Evolutionary conservation across 768 basidiomycete species (phyloP).

Genomic region (Agaricus blazei): DNA sequence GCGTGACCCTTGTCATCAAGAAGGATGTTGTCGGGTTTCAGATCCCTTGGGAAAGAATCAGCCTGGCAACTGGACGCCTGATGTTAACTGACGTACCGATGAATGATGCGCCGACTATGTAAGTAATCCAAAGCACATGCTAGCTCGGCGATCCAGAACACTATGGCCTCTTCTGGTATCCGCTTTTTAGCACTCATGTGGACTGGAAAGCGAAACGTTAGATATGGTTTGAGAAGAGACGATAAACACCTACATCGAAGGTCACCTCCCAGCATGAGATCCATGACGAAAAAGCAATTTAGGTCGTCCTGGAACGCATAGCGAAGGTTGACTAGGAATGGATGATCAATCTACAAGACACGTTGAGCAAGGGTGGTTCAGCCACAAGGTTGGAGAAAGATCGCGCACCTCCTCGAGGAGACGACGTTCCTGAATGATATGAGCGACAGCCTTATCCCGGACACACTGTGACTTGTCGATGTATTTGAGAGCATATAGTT

Average conservation of each 20-base stretch:
- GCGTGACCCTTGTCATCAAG: slow-evolving; percentile 93
- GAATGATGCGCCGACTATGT: slow-evolving; percentile 88
- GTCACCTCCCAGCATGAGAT: slow-evolving; percentile 95
- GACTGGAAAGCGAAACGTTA: slow-evolving; percentile 40
- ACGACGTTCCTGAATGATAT: slow-evolving; percentile 90
- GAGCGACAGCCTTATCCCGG: slow-evolving; percentile 85
- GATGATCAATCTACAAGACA: slow-evolving; percentile 68
- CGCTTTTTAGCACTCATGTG: slow-evolving; percentile 71
- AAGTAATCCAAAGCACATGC: slow-evolving; percentile 83
- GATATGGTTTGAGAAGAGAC: slow-evolving; percentile 1
- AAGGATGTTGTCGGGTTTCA: slow-evolving; percentile 97
- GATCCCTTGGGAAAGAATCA: slow-evolving; percentile 50
- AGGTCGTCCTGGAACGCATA: slow-evolving; percentile 98
- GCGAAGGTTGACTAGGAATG: slow-evolving; percentile 84
- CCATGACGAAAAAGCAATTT: slow-evolving; percentile 96
- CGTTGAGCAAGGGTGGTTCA: slow-evolving; percentile 2
- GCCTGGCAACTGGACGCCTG: background rate
- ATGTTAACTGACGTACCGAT: slow-evolving; percentile 58
- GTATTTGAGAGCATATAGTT: slow-evolving; percentile 94
- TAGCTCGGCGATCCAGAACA: slow-evolving; percentile 89
- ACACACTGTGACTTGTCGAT: slow-evolving; percentile 94
- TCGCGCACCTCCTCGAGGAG: slow-evolving; percentile 80
- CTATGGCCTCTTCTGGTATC: slow-evolving; percentile 67
- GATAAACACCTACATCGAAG: slow-evolving; percentile 67
- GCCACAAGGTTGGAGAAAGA: background rate